These are phyloP conservation scores for Nothophaeocryptopus gaeumannii DNA, from an alignment of 2,329 filamentous ascomycete species.

Conservation along the genomic window DNA sequence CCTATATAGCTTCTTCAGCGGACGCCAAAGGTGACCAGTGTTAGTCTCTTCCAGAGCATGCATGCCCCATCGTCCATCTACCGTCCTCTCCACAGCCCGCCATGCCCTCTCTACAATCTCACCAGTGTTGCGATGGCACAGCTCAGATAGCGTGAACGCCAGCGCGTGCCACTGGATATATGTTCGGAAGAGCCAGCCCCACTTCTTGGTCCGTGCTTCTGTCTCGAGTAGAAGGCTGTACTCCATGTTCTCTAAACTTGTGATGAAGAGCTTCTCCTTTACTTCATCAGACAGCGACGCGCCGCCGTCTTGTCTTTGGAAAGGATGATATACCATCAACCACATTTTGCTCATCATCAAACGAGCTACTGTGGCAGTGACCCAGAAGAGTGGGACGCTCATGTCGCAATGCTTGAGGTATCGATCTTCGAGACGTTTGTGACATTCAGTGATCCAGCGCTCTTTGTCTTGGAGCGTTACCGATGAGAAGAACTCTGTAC, in stretches of 20 bases:
- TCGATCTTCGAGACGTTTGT: constrained; percentile 47
- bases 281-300: constrained; percentile 59
- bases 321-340: constrained; percentile 72
- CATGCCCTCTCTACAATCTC: constrained; percentile 60
- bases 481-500: constrained; percentile 43
- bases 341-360: constrained; percentile 76
- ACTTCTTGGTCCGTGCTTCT: constrained; percentile 60
- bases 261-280: constrained; percentile 67
- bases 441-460: constrained; percentile 49
- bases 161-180: constrained; percentile 66
- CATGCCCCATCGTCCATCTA: constrained; percentile 42
- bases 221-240: constrained; percentile 64
- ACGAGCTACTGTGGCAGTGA: constrained; percentile 64
- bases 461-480: constrained; percentile 49
- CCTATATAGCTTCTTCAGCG: constrained; percentile 58
- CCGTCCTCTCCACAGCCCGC: constrained; percentile 53
- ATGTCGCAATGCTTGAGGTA: constrained; percentile 54
- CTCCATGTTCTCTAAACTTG: constrained; percentile 72
- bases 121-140: constrained; percentile 57
- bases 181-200: constrained; percentile 64
- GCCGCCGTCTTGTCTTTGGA: constrained; percentile 60
- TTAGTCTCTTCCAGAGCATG: constrained; percentile 30
- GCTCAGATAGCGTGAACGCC: constrained; percentile 59
- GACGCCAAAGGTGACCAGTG: constrained; percentile 61
- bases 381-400: constrained; percentile 62